Base-by-base conservation (phyloP, 305 asterid species). In the Fraxinus platypoda region DNA sequence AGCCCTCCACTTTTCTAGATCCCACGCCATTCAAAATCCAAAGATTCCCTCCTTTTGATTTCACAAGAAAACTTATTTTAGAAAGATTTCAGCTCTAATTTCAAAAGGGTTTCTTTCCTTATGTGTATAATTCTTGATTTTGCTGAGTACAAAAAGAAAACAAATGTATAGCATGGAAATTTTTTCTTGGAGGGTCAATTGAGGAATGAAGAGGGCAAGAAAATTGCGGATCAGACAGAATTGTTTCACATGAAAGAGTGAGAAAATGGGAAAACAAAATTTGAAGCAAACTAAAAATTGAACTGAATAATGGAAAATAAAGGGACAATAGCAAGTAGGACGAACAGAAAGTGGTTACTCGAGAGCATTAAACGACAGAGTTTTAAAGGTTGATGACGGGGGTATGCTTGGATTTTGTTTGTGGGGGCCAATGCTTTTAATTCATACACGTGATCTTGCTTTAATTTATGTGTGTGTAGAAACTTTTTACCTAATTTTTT, bases 1-100 rank as follows among this genome's bases (percentile, higher is more conserved):
- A 76, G 91, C 91, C 84, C 81, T 88, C 94, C 91, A 90, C 75
- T 84, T 91, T 46, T 83, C 85, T n/a, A 88, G 87, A 79, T 81
- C 85, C 76, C 89, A 84, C 77, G 91, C 93, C 97, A 94, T 94
- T 80, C 34, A n/a, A 66, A 62, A 66, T 66, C 35, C 86, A 57
- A 59, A 83, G 41, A 79, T 74, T 80, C 78, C 86, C 74, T 73
- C 86, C 82, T 87, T 89, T 76, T 8, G 17, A 72, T 26, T 26
- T 26, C 19, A 68, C 70, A 74, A 62, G 70, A 8, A 57, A 49
- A 49, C 7, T 49, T 13, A 15, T 15, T 49, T 57, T 19, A 57
- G 26, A 57, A 21, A 19, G 9, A n/a, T 19, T 57, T 57, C 25
- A 19, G 28, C 26, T 2, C 77, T 23, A 21, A 81, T 76, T 81